Evolutionary conservation across 805 yeast species (phyloP).

Genomic region (Kluyveromyces wickerhamii): DNA sequence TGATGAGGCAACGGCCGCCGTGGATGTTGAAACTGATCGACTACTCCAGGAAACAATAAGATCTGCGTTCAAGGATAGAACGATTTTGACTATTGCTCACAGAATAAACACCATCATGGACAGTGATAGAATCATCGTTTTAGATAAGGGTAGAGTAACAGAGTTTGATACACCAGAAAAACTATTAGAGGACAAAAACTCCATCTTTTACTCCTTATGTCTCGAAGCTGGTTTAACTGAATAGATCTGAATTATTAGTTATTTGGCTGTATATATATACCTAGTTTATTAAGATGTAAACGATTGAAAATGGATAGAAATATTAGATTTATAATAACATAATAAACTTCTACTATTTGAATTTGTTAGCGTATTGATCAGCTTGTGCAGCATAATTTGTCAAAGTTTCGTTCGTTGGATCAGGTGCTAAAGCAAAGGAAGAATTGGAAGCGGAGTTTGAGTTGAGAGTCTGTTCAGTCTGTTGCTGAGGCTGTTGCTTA

Average conservation of each 20-base stretch:
- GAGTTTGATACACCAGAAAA: slow-evolving; percentile 69
- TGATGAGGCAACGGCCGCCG: slow-evolving; percentile 88
- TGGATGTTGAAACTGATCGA: slow-evolving; percentile 76
- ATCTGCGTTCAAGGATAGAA: slow-evolving; percentile 63
- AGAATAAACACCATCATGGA: slow-evolving; percentile 77
- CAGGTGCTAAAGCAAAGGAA: slow-evolving; percentile 5
- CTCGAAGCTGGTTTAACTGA: slow-evolving; percentile 62
- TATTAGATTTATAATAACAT: background rate
- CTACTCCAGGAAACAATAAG: slow-evolving; percentile 73
- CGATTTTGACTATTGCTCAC: slow-evolving; percentile 80
- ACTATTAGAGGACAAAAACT: slow-evolving; percentile 54
- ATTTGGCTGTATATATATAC: background rate
- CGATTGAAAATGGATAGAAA: background rate
- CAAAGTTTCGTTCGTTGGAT: slow-evolving; percentile 17
- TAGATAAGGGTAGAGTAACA: slow-evolving; percentile 66
- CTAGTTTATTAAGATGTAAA: background rate
- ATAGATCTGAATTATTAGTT: too few relatives aligned
- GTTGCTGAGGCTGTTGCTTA: slow-evolving; percentile 21
- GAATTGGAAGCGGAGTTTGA: background rate
- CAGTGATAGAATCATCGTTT: slow-evolving; percentile 66
- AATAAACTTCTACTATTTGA: too few relatives aligned
- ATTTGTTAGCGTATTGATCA: slow-evolving; percentile 28
- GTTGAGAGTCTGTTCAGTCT: background rate
- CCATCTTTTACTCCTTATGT: slow-evolving; percentile 74
- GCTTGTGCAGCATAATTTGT: slow-evolving; percentile 28